These are phyloP conservation scores for Debaryomyces coudertii DNA, from an alignment of 1,139 yeast genomes.

Conservation along the genomic window DNA sequence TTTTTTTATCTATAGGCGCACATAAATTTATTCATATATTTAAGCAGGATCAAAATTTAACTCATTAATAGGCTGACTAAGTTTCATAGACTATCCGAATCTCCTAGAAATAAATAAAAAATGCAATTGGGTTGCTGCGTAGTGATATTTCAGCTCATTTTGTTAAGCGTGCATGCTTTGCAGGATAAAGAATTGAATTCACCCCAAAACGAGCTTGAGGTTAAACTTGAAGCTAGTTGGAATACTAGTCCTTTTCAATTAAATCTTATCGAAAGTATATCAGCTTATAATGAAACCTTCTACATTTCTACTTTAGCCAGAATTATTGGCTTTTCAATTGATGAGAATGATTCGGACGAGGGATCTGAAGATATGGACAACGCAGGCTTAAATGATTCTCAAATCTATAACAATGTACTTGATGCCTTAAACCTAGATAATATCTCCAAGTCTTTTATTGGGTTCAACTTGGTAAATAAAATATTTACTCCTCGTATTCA, in stretches of 20 bases:
- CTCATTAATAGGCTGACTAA: neutral
- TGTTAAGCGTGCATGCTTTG: neutral
- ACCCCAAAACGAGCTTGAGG: constrained; percentile 8
- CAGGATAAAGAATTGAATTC: neutral
- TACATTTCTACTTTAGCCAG: constrained; percentile 51
- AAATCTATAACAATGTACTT: constrained; percentile 40
- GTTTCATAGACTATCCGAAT: neutral
- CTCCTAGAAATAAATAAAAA: neutral
- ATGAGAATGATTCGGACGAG: constrained; percentile 27
- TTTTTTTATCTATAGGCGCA: neutral
- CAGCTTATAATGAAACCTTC: constrained; percentile 50
- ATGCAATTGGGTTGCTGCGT: constrained; percentile 3
- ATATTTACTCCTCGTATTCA: constrained; percentile 63
- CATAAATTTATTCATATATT: neutral
- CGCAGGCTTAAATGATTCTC: constrained; percentile 34
- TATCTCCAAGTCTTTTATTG: constrained; percentile 36
- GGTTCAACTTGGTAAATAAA: constrained; percentile 56
- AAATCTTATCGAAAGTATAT: constrained; percentile 57
- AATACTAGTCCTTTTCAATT: constrained; percentile 40
- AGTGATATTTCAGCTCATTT: neutral
- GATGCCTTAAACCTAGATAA: constrained; percentile 27
- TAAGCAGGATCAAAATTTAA: neutral
- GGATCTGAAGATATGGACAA: constrained; percentile 29
- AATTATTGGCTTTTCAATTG: constrained; percentile 31
- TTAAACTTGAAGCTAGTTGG: constrained; percentile 22